phyloP scores from a whole-genome alignment of 2,329 filamentous ascomycete genomes.

The Epichloe festucae region DNA sequence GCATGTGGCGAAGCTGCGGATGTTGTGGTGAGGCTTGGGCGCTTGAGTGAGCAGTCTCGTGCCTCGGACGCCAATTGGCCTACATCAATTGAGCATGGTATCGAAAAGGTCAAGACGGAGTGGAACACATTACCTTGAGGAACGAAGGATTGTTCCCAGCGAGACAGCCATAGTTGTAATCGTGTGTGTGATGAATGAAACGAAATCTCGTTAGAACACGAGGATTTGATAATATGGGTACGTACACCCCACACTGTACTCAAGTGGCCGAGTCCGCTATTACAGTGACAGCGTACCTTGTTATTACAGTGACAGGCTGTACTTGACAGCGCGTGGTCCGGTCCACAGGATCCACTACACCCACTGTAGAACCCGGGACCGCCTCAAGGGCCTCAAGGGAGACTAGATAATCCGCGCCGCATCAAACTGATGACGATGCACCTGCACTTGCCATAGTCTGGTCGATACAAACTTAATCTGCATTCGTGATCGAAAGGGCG shows the following conservation, averaged over 20 bases:
- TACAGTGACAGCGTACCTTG: too few relatives aligned
- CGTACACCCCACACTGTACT: background rate
- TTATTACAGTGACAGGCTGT: too few relatives aligned
- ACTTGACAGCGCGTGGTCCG: too few relatives aligned
- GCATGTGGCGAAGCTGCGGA: constrained; percentile 7
- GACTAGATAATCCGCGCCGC: constrained; percentile 8
- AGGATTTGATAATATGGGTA: background rate
- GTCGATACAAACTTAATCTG: background rate
- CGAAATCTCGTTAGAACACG: too few relatives aligned
- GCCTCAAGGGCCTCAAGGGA: background rate
- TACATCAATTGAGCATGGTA: background rate
- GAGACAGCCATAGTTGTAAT: background rate
- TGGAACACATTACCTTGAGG: constrained; percentile 1
- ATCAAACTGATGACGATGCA: constrained; percentile 3
- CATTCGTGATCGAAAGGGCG: background rate
- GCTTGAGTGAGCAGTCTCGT: constrained; percentile 1
- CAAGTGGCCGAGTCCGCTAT: too few relatives aligned
- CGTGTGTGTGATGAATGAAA: too few relatives aligned
- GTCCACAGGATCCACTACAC: too few relatives aligned
- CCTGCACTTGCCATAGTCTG: background rate
- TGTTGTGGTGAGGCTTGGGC: background rate
- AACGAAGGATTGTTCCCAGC: background rate
- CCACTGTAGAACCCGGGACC: background rate
- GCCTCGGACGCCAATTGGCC: constrained; percentile 2
- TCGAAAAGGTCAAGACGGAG: background rate